Evolutionary conservation across 495 filamentous ascomycete species (phyloP), one percentile per base, ranked within the genome.

Genomic region (Poronia punctata): DNA sequence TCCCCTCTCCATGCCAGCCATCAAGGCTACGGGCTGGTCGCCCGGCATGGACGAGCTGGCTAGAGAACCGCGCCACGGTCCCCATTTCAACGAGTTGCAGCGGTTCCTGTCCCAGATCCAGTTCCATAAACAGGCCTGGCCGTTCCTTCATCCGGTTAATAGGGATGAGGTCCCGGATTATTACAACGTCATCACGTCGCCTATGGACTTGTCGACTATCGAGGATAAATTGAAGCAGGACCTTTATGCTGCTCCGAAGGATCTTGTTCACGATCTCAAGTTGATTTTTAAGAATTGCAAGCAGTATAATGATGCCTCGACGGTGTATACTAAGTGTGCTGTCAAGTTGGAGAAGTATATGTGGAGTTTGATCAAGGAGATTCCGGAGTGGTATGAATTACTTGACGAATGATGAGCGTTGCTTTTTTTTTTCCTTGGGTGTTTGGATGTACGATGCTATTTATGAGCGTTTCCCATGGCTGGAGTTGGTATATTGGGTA

Each of bases 21-120:
- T 63, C 46, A 43, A 44, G 42, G 50, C 62, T 30, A 58, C 84
- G 7, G 84, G 84, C 37, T 88, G 83, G 83, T 83, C 79, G 4
- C 80, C 79, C 5, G 79, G 81, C 53, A 87, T 88, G 83, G 83
- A 87, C 59, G 80, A 84, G 46, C 59, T 88, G 28, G 83, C 83
- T 10, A 79, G 84, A 11, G 81, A 84, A 52, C 84, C 83, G 20
- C 82, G 84, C 36, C 83, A 86, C 49, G 84, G 84, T 9, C 84
- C 84, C 7, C 85, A 86, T 48, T 85, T 84, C 57, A 83, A 83
- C 42, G 74, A 82, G 37, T 70, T 88, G 1, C 61, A 84, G 12
- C 80, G 84, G 55, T 69, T 88, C 9, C 74, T 88, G 40, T 84
- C 81, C 50, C 78, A 85, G 47, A 77, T 88, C 72, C 83, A 86